Evolutionary conservation across 495 filamentous ascomycete species (phyloP).

Genomic region (Sabuloglossum arenarium): DNA sequence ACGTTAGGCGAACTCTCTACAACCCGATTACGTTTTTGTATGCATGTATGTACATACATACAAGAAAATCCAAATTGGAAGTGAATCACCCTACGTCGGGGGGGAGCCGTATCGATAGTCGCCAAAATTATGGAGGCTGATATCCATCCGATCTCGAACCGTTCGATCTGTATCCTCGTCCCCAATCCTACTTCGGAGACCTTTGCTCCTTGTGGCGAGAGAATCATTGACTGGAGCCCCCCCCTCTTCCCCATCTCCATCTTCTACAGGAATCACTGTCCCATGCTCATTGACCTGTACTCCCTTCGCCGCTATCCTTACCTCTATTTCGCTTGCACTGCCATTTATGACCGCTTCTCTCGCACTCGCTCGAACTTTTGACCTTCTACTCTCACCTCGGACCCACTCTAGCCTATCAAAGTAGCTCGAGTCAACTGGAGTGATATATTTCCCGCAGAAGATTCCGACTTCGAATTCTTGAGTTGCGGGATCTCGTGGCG

Average conservation of each 20-base stretch:
- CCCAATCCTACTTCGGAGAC: not conserved
- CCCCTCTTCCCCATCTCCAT: constrained; percentile 4
- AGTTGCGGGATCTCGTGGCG: constrained; percentile 30
- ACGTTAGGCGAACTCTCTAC: too few species aligned
- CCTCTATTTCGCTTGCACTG: constrained; percentile 37
- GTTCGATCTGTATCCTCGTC: constrained; percentile 14
- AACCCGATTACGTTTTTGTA: not conserved
- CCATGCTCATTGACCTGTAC: constrained; percentile 35
- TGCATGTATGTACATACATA: not conserved
- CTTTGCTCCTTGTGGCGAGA: not conserved
- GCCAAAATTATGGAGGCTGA: constrained; percentile 36
- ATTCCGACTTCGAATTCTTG: constrained; percentile 80
- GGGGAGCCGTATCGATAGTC: constrained; percentile 19
- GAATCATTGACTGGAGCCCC: constrained; percentile 1
- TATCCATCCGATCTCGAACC: constrained; percentile 34
- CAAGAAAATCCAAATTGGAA: too few species aligned
- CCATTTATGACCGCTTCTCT: constrained; percentile 46
- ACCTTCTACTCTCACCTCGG: constrained; percentile 49
- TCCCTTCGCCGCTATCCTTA: constrained; percentile 41
- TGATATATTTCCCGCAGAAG: constrained; percentile 83
- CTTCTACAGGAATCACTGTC: constrained; percentile 25
- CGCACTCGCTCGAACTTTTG: constrained; percentile 48
- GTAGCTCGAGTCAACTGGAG: constrained; percentile 62
- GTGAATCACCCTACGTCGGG: not conserved
- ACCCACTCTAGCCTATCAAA: constrained; percentile 67